Evolutionary conservation across 768 basidiomycete species (phyloP).

Genomic region (Lactarius indigo): DNA sequence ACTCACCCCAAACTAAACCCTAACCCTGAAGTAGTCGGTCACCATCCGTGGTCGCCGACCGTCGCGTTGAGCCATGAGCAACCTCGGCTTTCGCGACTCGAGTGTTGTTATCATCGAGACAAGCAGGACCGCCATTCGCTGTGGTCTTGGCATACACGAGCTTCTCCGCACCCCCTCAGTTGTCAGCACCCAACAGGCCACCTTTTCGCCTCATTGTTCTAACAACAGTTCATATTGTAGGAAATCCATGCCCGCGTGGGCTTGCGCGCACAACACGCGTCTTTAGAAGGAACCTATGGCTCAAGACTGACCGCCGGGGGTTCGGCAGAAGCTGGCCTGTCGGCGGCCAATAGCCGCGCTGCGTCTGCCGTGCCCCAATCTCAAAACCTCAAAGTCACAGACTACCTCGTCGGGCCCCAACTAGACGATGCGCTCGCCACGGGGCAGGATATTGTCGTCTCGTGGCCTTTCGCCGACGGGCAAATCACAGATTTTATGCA

Average conservation of each 20-base stretch:
- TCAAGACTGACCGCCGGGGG: conserved; percentile 35
- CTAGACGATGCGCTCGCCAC: conserved; percentile 76
- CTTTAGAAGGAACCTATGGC: conserved; percentile 19
- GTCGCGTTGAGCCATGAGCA: conserved; percentile 28
- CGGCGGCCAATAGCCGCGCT: conserved; percentile 46
- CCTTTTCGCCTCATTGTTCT: conserved; percentile 12
- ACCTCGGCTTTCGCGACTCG: conserved; percentile 75
- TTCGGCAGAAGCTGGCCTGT: conserved; percentile 30
- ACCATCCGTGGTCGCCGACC: background rate
- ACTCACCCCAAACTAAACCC: conserved; percentile 2
- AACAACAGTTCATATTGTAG: conserved; percentile 37
- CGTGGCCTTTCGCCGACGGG: conserved; percentile 79
- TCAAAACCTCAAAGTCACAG: conserved; percentile 52
- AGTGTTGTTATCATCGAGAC: conserved; percentile 81
- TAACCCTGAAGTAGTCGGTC: conserved; percentile 3
- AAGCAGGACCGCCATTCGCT: conserved; percentile 63
- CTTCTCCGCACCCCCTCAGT: conserved; percentile 72
- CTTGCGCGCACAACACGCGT: conserved; percentile 39
- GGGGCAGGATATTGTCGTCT: conserved; percentile 69
- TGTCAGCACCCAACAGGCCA: conserved; percentile 41
- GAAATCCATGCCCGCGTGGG: conserved; percentile 81
- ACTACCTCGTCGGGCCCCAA: conserved; percentile 78
- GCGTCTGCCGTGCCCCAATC: conserved; percentile 45
- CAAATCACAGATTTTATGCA: conserved; percentile 76
- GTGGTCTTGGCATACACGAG: conserved; percentile 77